phyloP scores from a whole-genome alignment of 129 eudicot species.

The Rutidosis leptorrhynchoides region DNA sequence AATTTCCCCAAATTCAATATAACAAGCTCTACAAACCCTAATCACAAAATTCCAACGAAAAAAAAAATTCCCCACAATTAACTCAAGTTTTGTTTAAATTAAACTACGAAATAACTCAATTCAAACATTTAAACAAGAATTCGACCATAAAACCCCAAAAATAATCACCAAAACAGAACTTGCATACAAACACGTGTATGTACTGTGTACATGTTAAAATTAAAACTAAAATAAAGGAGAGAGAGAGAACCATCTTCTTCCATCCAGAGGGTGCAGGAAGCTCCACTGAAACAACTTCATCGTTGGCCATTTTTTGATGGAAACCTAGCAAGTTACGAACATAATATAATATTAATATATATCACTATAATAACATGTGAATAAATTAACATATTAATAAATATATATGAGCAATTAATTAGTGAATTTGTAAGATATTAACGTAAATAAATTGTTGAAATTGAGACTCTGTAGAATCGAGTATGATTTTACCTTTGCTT shows the following conservation, averaged over 20 bases:
- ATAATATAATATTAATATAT: not conserved
- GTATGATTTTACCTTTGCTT: conserved; percentile 21
- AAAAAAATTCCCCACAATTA: not conserved
- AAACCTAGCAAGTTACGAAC: conserved; percentile 29
- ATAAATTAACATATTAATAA: not conserved
- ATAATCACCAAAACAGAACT: conserved; percentile 8
- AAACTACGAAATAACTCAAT: conserved; percentile 12
- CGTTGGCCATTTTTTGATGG: conserved; percentile 49
- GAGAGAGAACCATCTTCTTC: conserved; percentile 61
- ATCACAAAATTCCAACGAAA: conserved; percentile 10
- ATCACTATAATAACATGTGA: conserved; percentile 18
- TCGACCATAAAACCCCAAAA: conserved; percentile 12
- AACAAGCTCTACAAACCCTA: conserved; percentile 28
- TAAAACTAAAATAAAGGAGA: conserved; percentile 19
- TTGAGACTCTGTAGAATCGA: not conserved
- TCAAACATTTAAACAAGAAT: not conserved
- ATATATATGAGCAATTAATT: not conserved
- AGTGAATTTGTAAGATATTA: not conserved
- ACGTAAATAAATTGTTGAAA: conserved; percentile 17
- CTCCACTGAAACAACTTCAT: conserved; percentile 62
- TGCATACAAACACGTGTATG: conserved; percentile 8
- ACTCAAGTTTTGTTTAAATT: conserved; percentile 10
- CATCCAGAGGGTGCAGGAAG: conserved; percentile 85
- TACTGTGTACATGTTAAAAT: not conserved
- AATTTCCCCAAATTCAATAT: conserved; percentile 28